These are phyloP conservation scores for Sordaria brevicollis DNA, from an alignment of 495 filamentous ascomycete genomes.

Conservation along the genomic window DNA sequence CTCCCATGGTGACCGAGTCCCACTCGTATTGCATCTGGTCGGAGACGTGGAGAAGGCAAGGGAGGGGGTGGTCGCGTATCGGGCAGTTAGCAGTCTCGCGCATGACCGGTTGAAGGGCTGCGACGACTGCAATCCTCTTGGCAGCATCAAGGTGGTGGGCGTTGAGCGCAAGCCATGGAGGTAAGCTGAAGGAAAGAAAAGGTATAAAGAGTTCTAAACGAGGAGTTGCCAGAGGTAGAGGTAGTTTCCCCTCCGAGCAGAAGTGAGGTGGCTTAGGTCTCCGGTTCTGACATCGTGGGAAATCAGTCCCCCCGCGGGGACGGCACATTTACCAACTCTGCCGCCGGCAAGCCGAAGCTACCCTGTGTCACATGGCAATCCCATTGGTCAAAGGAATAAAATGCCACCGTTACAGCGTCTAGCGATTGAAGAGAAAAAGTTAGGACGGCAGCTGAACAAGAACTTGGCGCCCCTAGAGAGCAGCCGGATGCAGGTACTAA, in stretches of 20 bases:
- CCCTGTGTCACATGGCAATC: neutral
- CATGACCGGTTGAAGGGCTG: constrained; percentile 25
- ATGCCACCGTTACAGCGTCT: no score
- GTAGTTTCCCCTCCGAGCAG: neutral
- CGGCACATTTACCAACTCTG: neutral
- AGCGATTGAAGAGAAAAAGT: neutral
- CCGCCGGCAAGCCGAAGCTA: neutral
- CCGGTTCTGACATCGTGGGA: neutral
- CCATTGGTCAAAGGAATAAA: neutral
- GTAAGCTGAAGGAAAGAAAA: neutral
- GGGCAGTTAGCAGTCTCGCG: constrained; percentile 12
- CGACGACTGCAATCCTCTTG: constrained; percentile 25
- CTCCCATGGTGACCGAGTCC: no score
- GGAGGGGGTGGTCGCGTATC: neutral
- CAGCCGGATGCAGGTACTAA: neutral
- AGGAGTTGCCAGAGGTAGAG: neutral
- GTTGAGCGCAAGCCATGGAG: neutral
- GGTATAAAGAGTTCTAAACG: neutral
- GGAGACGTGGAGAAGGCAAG: neutral
- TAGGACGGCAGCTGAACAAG: neutral
- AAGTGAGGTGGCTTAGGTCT: neutral
- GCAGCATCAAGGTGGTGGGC: constrained; percentile 26
- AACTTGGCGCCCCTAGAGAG: neutral
- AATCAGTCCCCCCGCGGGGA: neutral
- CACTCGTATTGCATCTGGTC: neutral